Base-by-base conservation (phyloP, 768 basidiomycete species). In the Hydnomerulius pinastri region DNA sequence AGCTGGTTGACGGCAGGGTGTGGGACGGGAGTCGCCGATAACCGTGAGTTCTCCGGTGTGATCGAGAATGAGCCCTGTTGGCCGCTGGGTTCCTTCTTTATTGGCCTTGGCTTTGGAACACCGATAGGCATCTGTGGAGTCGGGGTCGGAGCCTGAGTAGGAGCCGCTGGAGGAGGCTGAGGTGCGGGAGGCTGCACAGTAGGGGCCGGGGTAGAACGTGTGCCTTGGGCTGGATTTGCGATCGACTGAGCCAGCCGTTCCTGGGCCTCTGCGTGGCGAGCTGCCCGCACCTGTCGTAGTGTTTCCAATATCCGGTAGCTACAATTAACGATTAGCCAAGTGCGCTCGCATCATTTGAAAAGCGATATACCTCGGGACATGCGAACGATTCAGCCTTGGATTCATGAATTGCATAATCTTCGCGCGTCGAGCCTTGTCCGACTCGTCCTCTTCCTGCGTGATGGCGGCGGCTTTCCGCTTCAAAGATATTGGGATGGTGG, bases 321-420 rank as follows among this genome's bases (percentile, higher is more conserved):
- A 36, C 29, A 24, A 27, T 20, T 8, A 15, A 27, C 18, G 27
- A 32, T 48, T 40, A 37, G 55, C 49, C 42, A 57, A 28, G 24
- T 28, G 45, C 21, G 39, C 8, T 12, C 23, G 36, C 25, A 44
- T 27, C 15, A 17, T 40, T 37, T 18, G 25, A 50, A 27, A 42
- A 51, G 53, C 28, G 6, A 64, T 64, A 44, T 70, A 86, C 84
- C 67, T 82, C 41, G 83, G 79, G 15, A 72, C 69, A 46, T 67
- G 59, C 49, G 78, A 71, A 18, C 56, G 73, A 59, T 63, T 81
- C 69, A 52, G 70, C 72, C 56, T 77, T 9, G 88, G 87, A 44
- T 81, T 81, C 88, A 90, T 89, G 71, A 85, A 89, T 47, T 87
- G 80, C 73, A 88, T 78, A 47, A 93, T 81, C 75, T 90, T 89